phyloP scores from a whole-genome alignment of 2,329 filamentous ascomycete species.

The Verticillium isaacii region DNA sequence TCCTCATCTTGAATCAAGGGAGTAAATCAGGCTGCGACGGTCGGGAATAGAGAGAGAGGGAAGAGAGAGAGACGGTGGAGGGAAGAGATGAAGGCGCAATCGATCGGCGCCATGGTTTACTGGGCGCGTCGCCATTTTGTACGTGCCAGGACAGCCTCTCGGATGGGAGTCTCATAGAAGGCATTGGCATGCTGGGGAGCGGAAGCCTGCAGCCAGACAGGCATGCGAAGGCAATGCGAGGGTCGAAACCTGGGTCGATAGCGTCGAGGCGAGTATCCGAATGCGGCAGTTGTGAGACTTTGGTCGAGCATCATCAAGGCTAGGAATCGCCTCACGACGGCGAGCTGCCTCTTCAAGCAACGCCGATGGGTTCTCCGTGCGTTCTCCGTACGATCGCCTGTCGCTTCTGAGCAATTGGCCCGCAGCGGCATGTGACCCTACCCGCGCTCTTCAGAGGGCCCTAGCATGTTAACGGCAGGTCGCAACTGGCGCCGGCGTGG shows the following conservation, averaged over 20 bases:
- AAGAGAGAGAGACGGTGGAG: not conserved
- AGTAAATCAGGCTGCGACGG: not conserved
- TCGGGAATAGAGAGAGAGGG: not conserved
- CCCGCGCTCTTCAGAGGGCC: not conserved
- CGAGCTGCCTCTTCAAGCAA: conserved; percentile 3
- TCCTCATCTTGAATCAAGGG: conserved; percentile 8
- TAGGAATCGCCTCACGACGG: not conserved
- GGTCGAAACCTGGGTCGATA: not conserved
- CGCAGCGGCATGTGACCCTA: not conserved
- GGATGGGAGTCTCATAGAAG: not conserved
- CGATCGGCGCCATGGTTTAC: not conserved
- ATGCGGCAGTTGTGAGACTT: conserved; percentile 1
- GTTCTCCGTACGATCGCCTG: not conserved
- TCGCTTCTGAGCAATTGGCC: not conserved
- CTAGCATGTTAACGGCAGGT: not conserved
- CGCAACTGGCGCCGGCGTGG: not conserved
- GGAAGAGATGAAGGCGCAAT: not conserved
- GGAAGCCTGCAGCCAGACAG: not conserved
- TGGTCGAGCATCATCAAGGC: not conserved
- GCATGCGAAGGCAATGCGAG: not conserved
- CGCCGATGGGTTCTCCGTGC: not conserved
- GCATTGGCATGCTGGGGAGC: not conserved
- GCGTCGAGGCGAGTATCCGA: not conserved
- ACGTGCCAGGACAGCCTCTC: not conserved
- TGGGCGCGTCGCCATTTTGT: not conserved